Conservation (phyloP, 2,329 filamentous ascomycete genomes). For the Colletotrichum caudatum region DNA sequence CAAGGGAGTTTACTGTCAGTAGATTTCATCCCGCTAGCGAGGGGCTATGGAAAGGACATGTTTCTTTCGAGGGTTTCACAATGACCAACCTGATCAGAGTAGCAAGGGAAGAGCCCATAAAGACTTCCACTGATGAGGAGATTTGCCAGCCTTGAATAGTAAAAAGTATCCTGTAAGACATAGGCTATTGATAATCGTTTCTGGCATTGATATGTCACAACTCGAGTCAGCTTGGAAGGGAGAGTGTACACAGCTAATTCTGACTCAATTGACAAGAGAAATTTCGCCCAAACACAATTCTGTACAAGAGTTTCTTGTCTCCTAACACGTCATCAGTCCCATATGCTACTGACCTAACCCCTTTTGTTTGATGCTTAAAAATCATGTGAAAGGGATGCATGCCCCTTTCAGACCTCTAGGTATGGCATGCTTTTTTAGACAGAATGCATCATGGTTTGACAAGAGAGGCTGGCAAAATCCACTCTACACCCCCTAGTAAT, state of each 20-base stretch:
- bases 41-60: background rate
- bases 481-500: background rate
- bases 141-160: background rate
- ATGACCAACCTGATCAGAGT: fast-evolving
- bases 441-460: background rate
- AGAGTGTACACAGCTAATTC: fast-evolving
- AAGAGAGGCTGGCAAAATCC: background rate
- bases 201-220: background rate
- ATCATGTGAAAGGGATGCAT: fast-evolving
- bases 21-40: background rate
- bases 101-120: background rate
- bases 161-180: too few relatives aligned
- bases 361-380: background rate
- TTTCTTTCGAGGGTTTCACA: background rate
- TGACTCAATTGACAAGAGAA: fast-evolving
- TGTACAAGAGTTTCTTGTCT: background rate
- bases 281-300: background rate
- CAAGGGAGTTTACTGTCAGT: background rate
- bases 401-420: background rate
- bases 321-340: background rate
- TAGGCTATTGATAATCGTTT: background rate
- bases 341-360: too few relatives aligned
- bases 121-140: fast-evolving
- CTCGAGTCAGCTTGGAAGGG: fast-evolving
- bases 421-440: background rate